Percentiles rank a stretch among this genome's conserved stretches.
These are phyloP conservation scores for Xylaria castorea DNA, from an alignment of 495 filamentous ascomycete species.

Conservation along the genomic window DNA sequence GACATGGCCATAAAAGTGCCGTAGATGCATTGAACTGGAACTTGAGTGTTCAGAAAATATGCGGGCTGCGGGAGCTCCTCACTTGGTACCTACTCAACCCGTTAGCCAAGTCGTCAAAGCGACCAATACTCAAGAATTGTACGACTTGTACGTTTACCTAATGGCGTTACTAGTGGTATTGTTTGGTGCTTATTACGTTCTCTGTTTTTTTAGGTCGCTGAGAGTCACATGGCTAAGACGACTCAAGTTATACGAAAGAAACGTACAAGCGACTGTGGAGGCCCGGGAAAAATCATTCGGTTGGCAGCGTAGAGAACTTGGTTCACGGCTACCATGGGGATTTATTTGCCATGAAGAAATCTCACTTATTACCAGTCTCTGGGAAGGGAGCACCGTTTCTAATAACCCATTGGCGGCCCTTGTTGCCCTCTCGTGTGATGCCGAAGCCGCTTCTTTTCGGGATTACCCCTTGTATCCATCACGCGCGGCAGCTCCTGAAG, in stretches of 20 bases:
- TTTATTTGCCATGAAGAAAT: neutral
- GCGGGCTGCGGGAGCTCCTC: conserved; percentile 12
- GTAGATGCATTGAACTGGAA: conserved; percentile 3
- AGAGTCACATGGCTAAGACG: neutral
- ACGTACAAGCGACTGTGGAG: neutral
- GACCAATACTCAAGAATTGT: neutral
- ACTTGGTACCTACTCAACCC: neutral
- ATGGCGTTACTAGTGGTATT: neutral
- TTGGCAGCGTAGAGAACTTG: rapidly evolving
- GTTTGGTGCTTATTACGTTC: neutral
- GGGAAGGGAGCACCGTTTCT: neutral
- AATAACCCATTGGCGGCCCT: conserved; percentile 1
- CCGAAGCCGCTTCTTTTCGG: neutral
- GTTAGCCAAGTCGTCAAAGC: neutral
- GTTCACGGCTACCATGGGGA: neutral
- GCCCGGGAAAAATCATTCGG: neutral
- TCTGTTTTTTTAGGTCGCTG: neutral
- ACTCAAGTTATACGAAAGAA: neutral
- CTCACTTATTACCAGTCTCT: neutral
- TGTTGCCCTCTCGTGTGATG: neutral
- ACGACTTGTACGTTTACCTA: neutral
- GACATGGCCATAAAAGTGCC: conserved; percentile 7
- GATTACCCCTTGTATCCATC: neutral
- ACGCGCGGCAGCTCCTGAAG: neutral
- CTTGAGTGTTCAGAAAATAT: conserved; percentile 11